Evolutionary conservation across 768 basidiomycete species (phyloP), one percentile per base, ranked within the genome.

Genomic region (Candolleomyces efflorescens): DNA sequence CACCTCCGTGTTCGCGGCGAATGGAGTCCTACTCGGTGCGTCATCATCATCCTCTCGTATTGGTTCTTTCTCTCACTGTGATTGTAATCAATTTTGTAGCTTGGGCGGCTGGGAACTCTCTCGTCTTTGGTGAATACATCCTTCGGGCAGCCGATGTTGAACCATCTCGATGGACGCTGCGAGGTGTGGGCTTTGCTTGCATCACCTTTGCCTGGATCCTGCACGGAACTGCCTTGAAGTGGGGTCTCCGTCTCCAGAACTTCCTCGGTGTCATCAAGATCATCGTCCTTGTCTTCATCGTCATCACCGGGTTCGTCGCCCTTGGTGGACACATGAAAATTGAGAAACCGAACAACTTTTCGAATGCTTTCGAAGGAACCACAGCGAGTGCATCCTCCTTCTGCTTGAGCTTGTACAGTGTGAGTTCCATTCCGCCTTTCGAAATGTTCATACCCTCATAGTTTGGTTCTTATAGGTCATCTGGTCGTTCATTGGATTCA

Each of bases 201-300:
- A 63, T 77, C 51, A 75, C 75, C 5, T 74, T 73, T 62, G 60
- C 68, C 15, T 59, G 73, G 32, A 60, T 77, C 15, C 56, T 77
- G 22, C 74, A 77, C 60, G 81, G 83, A 22, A 71, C 68, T 10
- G 77, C 76, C 54, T 62, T 79, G n/a, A 75, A 75, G 26, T 78
- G 76, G 70, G 86, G 86, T 6, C 64, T 88, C 1, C 78, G 78
- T n/a, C 68, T 87, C 5, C 85, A 86, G 63, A 86, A 88, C 63
- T 59, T 71, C n/a, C 78, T 89, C 5, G 86, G 86, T 6, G 63
- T 78, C 15, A 75, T 84, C 71, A 86, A 87, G 65, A 65, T 87
- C 7, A 27, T 74, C 13, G 71, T 82, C 2, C 68, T 87, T 23
- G 22, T 79, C 2, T 67, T 81, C 15, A 72, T 85, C 32, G 74